Percentiles rank a stretch among this genome's conserved stretches.
phyloP scores from a whole-genome alignment of 1,284 basidiomycete genomes.

The Ganoderma sp. region DNA sequence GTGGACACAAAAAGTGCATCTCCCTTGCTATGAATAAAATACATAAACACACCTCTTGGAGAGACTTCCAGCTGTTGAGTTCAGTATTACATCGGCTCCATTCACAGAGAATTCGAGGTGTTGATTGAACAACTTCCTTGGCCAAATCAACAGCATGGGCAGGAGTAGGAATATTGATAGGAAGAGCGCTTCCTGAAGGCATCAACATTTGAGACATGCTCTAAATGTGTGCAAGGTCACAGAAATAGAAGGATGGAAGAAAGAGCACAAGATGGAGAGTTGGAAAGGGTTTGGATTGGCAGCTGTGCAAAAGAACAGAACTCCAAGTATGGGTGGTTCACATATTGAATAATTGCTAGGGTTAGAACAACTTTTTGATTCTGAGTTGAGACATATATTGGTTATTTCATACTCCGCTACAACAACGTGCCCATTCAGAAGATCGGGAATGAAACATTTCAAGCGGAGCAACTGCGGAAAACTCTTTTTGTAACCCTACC shows the following conservation, averaged over 20 bases:
- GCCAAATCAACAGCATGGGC: constrained; percentile 25
- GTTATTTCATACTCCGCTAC: constrained; percentile 1
- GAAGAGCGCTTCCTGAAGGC: neutral
- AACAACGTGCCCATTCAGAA: too few species aligned
- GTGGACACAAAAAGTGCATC: neutral
- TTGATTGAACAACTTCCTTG: constrained; percentile 26
- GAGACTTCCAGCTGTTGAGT: constrained; percentile 33
- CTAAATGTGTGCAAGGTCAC: neutral
- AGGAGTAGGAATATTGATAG: neutral
- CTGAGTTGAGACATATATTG: constrained; percentile 11
- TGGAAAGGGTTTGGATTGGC: constrained; percentile 3
- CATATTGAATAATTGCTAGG: constrained; percentile 15
- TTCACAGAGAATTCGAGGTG: constrained; percentile 25
- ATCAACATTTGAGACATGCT: neutral
- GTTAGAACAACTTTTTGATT: constrained; percentile 14
- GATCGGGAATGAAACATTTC: neutral
- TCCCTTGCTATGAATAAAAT: neutral
- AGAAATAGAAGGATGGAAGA: constrained; percentile 3
- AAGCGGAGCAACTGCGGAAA: neutral
- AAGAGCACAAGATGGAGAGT: constrained; percentile 3
- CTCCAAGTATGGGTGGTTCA: constrained; percentile 11
- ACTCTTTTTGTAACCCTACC: constrained; percentile 7
- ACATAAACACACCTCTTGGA: constrained; percentile 30
- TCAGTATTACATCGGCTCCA: constrained; percentile 30
- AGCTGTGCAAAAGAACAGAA: neutral